phyloP scores from a whole-genome alignment of 2,329 filamentous ascomycete genomes.

The Chrysosphaeria jannelii region DNA sequence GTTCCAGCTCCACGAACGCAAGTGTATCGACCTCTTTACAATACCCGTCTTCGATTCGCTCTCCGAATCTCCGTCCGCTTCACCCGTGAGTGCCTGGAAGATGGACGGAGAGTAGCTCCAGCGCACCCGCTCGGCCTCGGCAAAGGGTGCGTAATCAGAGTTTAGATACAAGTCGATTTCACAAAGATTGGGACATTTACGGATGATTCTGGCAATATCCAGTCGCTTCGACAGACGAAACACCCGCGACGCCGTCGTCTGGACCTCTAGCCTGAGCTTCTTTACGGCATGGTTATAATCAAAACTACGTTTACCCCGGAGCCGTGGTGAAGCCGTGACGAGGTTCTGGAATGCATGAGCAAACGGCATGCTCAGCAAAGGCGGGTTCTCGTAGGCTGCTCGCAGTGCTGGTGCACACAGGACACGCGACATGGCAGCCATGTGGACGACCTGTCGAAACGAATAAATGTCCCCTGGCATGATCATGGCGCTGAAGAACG shows the following conservation, averaged over 20 bases:
- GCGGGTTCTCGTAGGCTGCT: slow-evolving; percentile 39
- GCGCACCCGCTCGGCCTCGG: slow-evolving; percentile 21
- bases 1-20: slow-evolving; percentile 31
- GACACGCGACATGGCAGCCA: too few species aligned
- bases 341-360: slow-evolving; percentile 16
- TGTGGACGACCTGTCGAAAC: too few species aligned
- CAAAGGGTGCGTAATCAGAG: slow-evolving; percentile 35
- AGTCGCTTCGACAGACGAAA: slow-evolving; percentile 20
- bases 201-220: slow-evolving; percentile 19
- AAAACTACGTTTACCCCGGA: too few species aligned
- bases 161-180: slow-evolving; percentile 43
- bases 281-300: slow-evolving; percentile 46
- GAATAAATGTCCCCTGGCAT: too few species aligned
- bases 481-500: too few species aligned
- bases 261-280: slow-evolving; percentile 37
- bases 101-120: slow-evolving; percentile 41
- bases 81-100: slow-evolving; percentile 27
- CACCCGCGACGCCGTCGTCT: slow-evolving; percentile 20
- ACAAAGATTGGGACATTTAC: slow-evolving; percentile 31
- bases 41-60: slow-evolving; percentile 3
- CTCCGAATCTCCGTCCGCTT: slow-evolving; percentile 6
- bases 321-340: slow-evolving; percentile 19
- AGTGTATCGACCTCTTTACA: slow-evolving; percentile 3
- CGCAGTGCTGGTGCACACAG: too few species aligned
- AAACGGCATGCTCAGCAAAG: slow-evolving; percentile 19